Evolutionary conservation across 129 eudicot genomes (phyloP).

Genomic region (Centaurea solstitialis): DNA sequence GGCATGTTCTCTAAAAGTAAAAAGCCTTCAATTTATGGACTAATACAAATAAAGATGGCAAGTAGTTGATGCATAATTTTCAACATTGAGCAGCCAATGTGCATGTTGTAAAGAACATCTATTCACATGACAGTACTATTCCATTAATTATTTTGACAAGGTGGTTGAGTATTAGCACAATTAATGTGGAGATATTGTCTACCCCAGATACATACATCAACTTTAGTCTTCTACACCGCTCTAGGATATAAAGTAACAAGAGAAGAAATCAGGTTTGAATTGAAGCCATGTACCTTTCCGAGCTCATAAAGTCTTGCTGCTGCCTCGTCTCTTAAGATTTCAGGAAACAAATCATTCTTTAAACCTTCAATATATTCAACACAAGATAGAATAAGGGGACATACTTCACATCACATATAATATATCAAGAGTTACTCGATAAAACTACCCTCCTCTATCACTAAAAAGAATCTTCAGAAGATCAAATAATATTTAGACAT

Average conservation of each 20-base stretch:
- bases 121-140: background rate
- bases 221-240: background rate
- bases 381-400: conserved; percentile 19
- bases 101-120: background rate
- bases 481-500: no score
- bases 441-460: background rate
- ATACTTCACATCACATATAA: background rate
- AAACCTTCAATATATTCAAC: conserved; percentile 39
- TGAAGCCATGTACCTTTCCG: conserved; percentile 63
- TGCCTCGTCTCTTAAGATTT: conserved; percentile 79
- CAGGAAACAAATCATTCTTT: conserved; percentile 48
- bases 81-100: background rate
- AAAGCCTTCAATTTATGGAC: background rate
- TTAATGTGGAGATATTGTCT: background rate
- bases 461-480: background rate
- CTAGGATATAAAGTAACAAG: background rate
- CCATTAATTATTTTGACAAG: background rate
- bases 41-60: background rate
- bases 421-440: background rate
- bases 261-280: background rate
- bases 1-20: background rate
- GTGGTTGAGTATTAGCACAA: background rate
- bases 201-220: background rate
- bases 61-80: conserved; percentile 2
- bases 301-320: conserved; percentile 75